Percentiles rank a stretch among this genome's conserved stretches.
Conservation (phyloP, 2,329 filamentous ascomycete species). For the Monosporascus cannonballus region DNA sequence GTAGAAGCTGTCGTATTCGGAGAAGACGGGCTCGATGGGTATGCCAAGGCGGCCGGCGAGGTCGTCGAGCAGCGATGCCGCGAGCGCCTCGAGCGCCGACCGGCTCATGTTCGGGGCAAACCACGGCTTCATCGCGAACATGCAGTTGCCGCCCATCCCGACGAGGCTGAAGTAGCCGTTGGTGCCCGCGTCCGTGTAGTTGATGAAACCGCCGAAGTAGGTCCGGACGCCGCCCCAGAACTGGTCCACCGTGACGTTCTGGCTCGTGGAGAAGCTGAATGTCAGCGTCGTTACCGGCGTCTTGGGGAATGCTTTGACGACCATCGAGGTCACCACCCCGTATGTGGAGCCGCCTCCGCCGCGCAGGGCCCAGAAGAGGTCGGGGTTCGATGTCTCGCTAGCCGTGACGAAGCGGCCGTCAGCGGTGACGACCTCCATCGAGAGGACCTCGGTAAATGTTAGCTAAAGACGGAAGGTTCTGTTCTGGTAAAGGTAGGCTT, state of each 20-base stretch:
- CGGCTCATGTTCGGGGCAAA: constrained; percentile 22
- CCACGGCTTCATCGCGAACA: constrained; percentile 27
- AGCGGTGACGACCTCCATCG: constrained; percentile 42
- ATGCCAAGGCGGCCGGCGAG: constrained; percentile 20
- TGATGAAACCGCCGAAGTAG: constrained; percentile 24
- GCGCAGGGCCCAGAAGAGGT: constrained; percentile 46
- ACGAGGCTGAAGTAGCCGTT: constrained; percentile 27
- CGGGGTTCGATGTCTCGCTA: constrained; percentile 35
- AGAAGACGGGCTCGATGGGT: constrained; percentile 31
- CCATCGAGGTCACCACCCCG: constrained; percentile 37
- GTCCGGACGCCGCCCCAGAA: constrained; percentile 25
- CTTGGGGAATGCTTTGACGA: constrained; percentile 29
- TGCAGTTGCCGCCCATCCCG: constrained; percentile 12
- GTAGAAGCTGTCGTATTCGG: constrained; percentile 33
- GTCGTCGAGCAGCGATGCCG: constrained; percentile 24
- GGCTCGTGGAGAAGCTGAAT: constrained; percentile 16
- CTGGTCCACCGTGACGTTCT: constrained; percentile 22
- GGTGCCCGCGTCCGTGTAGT: constrained; percentile 28
- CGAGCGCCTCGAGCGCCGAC: constrained; percentile 17
- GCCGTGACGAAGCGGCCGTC: constrained; percentile 39
- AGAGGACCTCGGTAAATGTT: constrained; percentile 28
- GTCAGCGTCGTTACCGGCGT: constrained; percentile 24
- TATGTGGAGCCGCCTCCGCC: constrained; percentile 41
- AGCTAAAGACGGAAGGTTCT: neutral
- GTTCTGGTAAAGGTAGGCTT: neutral